These are phyloP conservation scores for Chrysosporium keratinophilum DNA, from an alignment of 2,329 filamentous ascomycete genomes.

Conservation along the genomic window DNA sequence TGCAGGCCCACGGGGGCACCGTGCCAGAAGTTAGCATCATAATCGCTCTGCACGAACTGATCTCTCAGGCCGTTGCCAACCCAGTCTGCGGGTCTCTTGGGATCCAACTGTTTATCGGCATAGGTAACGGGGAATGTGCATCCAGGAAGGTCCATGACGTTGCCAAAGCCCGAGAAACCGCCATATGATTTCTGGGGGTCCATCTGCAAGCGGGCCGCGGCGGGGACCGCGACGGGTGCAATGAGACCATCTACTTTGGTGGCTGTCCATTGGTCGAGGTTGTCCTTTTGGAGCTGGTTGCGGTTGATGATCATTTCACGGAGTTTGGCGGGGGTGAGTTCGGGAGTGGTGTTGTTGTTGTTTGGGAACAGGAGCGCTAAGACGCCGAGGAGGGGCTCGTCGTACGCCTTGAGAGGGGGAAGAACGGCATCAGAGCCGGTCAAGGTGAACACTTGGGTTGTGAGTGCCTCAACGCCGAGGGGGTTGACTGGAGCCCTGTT, in stretches of 20 bases:
- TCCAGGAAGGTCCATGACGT: constrained; percentile 16
- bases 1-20: constrained; percentile 42
- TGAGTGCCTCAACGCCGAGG: not conserved
- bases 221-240: constrained; percentile 4
- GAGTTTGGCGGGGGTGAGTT: constrained; percentile 21
- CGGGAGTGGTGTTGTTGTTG: not conserved
- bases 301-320: constrained; percentile 21
- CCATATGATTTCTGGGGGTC: constrained; percentile 19
- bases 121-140: constrained; percentile 41
- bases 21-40: constrained; percentile 41
- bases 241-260: constrained; percentile 15
- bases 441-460: constrained; percentile 3
- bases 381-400: constrained; percentile 19
- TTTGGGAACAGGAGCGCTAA: constrained; percentile 12
- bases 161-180: constrained; percentile 20
- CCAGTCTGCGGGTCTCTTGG: constrained; percentile 18
- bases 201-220: constrained; percentile 16
- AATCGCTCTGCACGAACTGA: constrained; percentile 20
- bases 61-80: constrained; percentile 23
- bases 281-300: constrained; percentile 19
- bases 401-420: constrained; percentile 18
- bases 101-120: constrained; percentile 31
- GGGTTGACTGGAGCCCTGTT: constrained; percentile 1
- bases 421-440: constrained; percentile 23
- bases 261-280: constrained; percentile 14